These are phyloP conservation scores for Colletotrichum euphorbiae DNA, from an alignment of 2,329 filamentous ascomycete species.

Conservation along the genomic window DNA sequence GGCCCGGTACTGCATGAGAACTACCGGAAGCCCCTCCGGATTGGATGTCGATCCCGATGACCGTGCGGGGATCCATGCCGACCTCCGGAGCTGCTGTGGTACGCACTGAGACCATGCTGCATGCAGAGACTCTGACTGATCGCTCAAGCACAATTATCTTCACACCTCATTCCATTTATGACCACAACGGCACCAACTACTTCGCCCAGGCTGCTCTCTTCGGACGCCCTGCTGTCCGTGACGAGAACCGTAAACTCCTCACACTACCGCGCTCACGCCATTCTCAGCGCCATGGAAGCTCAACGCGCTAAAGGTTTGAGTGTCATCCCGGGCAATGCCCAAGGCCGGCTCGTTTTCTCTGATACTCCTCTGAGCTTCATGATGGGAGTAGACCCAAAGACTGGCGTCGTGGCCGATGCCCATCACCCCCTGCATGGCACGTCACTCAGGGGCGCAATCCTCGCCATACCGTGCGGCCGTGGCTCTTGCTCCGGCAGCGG, in stretches of 20 bases:
- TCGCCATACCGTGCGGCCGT: constrained; percentile 58
- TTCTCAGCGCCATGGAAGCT: neutral
- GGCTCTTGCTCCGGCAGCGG: constrained; percentile 60
- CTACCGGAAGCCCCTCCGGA: neutral
- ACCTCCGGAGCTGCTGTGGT: neutral
- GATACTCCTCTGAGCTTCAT: constrained; percentile 55
- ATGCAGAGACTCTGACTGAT: neutral
- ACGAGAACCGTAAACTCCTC: neutral
- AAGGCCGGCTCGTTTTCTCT: neutral
- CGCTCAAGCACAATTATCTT: neutral
- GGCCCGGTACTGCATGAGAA: neutral
- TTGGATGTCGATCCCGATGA: neutral
- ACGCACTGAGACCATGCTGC: neutral
- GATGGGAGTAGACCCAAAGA: constrained; percentile 55
- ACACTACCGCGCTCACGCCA: neutral
- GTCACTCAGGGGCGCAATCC: constrained; percentile 47
- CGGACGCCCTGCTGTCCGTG: too few relatives aligned
- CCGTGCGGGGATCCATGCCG: constrained; percentile 6
- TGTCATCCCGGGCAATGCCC: neutral
- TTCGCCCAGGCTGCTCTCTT: neutral
- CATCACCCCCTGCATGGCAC: constrained; percentile 55
- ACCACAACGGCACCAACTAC: neutral
- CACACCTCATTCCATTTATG: neutral
- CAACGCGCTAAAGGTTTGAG: neutral
- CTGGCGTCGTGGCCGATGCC: constrained; percentile 56